Conservation (phyloP, 2,329 filamentous ascomycete species). For the Ascochyta koolunga region DNA sequence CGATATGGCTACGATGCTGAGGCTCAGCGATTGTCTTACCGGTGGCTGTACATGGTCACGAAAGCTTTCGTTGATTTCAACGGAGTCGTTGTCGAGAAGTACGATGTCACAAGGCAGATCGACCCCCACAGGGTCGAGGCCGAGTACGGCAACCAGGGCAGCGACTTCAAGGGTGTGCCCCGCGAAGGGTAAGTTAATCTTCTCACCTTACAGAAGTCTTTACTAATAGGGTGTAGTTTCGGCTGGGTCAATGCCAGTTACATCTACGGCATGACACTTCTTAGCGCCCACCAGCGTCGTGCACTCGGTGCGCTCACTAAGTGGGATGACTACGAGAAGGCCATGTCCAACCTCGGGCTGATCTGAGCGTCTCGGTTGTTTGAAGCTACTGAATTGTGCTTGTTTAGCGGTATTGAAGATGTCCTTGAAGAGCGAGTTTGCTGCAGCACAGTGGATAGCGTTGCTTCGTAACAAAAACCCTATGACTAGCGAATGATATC, state of each 20-base stretch:
- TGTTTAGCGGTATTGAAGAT: background rate
- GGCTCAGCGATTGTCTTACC: constrained; percentile 87
- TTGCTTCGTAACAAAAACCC: constrained; percentile 5
- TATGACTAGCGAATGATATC: constrained; percentile 10
- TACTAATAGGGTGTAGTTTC: constrained; percentile 66
- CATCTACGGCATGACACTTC: constrained; percentile 86
- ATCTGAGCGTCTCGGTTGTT: constrained; percentile 1
- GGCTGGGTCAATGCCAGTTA: constrained; percentile 99
- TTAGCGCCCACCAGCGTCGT: constrained; percentile 87
- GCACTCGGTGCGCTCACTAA: constrained; percentile 87
- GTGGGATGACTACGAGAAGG: constrained; percentile 81
- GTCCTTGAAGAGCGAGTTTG: background rate
- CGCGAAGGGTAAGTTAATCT: constrained; percentile 81
- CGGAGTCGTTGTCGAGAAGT: constrained; percentile 97
- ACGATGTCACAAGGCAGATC: constrained; percentile 88
- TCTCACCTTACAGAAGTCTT: background rate
- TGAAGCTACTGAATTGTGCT: background rate
- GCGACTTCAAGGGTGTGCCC: constrained; percentile 93
- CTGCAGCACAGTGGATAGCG: constrained; percentile 2
- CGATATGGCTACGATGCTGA: constrained; percentile 92
- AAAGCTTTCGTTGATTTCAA: constrained; percentile 99
- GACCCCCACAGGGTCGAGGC: constrained; percentile 94
- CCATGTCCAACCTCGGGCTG: constrained; percentile 53
- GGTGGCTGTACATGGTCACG: constrained; percentile 98
- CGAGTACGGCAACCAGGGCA: constrained; percentile 96